Evolutionary conservation across 108 stramenopile species (phyloP).

Genomic region (Nannochloropsis gaditana): DNA sequence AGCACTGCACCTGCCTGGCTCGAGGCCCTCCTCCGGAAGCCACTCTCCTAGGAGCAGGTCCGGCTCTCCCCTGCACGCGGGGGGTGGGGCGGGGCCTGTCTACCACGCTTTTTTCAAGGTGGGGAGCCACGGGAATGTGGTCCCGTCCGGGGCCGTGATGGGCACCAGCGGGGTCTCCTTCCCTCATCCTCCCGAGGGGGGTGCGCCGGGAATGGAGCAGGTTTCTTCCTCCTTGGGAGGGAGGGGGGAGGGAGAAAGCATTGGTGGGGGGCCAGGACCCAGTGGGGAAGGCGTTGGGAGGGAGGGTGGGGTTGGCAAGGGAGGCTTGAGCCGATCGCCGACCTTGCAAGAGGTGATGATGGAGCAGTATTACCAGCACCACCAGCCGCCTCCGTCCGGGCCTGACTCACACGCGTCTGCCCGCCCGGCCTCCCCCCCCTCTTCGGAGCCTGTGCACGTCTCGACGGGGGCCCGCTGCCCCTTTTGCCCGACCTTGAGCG

Average conservation of each 20-base stretch:
- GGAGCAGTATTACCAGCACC: constrained; percentile 48
- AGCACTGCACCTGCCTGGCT: too few relatives aligned
- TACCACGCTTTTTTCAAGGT: constrained; percentile 57
- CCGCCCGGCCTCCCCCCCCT: background rate
- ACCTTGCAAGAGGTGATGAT: constrained; percentile 31
- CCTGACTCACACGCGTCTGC: background rate
- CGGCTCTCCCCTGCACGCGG: constrained; percentile 31
- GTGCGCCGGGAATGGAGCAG: background rate
- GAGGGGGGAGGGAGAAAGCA: background rate
- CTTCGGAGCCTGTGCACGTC: constrained; percentile 47
- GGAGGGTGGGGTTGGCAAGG: background rate
- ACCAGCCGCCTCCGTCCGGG: background rate
- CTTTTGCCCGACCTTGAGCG: constrained; percentile 62
- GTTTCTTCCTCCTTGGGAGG: background rate
- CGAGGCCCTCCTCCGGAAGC: too few relatives aligned
- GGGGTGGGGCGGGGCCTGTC: constrained; percentile 67
- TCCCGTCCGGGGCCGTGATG: background rate
- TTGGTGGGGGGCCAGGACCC: too few relatives aligned
- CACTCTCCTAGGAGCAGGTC: background rate
- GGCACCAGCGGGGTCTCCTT: background rate
- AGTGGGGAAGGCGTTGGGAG: too few relatives aligned
- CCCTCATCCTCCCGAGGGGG: background rate
- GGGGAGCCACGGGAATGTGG: background rate
- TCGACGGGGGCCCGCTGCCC: constrained; percentile 69
- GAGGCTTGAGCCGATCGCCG: constrained; percentile 34